phyloP scores from a whole-genome alignment of 1,284 basidiomycete genomes.

The Pterulicium gracile region DNA sequence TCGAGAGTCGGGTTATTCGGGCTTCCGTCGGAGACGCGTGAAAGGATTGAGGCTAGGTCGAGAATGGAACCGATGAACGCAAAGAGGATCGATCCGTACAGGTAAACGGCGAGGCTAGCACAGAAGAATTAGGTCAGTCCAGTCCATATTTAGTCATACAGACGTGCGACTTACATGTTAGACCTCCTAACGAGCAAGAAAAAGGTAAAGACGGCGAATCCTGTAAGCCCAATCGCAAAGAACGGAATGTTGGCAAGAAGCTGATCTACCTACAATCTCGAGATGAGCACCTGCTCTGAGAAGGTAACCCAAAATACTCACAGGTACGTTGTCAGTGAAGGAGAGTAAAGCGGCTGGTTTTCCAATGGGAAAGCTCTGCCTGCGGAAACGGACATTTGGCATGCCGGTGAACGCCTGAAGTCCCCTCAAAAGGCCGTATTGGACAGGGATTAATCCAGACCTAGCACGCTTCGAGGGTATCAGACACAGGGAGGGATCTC shows the following conservation, averaged over 20 bases:
- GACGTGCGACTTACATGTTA: slow-evolving; percentile 34
- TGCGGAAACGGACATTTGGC: not conserved
- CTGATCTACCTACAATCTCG: slow-evolving; percentile 35
- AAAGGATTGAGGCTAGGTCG: slow-evolving; percentile 49
- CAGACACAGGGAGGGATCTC: not conserved
- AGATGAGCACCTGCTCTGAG: not conserved
- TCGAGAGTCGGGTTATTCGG: slow-evolving; percentile 16
- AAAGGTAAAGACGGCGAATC: slow-evolving; percentile 53
- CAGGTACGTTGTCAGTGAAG: slow-evolving; percentile 20
- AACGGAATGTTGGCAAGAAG: slow-evolving; percentile 59
- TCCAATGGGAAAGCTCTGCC: slow-evolving; percentile 1
- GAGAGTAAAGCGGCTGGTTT: slow-evolving; percentile 11
- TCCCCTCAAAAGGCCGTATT: not conserved
- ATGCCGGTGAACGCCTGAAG: not conserved
- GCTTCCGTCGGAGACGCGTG: slow-evolving; percentile 19
- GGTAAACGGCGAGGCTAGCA: slow-evolving; percentile 35
- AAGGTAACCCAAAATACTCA: slow-evolving; percentile 11
- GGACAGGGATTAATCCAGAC: not conserved
- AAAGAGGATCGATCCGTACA: slow-evolving; percentile 46
- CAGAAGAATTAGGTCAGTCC: slow-evolving; percentile 2
- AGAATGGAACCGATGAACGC: slow-evolving; percentile 54
- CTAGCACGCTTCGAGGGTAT: not conserved
- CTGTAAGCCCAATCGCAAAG: slow-evolving; percentile 53
- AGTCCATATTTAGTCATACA: not conserved
- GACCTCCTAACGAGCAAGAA: slow-evolving; percentile 47